A percentile compares a stretch with the other conserved stretches of the same genome.
These are phyloP conservation scores for Halteria grandinella DNA, from an alignment of 73 alveolate species.

Conservation along the genomic window DNA sequence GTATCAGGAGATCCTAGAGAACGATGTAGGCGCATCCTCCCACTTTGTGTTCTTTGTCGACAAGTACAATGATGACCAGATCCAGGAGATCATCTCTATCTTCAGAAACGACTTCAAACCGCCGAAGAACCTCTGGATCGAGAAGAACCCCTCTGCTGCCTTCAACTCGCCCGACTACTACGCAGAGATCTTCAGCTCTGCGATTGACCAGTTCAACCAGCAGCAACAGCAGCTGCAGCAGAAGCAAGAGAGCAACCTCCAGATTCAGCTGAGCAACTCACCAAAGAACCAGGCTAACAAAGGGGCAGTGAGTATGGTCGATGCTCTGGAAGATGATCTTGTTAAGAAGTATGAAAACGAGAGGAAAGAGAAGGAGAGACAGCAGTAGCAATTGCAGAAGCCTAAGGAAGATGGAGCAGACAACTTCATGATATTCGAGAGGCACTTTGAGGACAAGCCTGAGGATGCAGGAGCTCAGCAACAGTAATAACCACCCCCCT, in stretches of 20 bases:
- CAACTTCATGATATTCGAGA: conserved; percentile 35
- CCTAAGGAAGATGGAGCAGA: not conserved
- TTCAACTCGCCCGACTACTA: conserved; percentile 39
- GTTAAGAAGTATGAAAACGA: conserved; percentile 48
- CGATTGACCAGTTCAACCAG: conserved; percentile 46
- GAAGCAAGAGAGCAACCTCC: conserved; percentile 2
- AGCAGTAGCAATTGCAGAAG: not conserved
- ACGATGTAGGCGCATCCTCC: too few relatives aligned
- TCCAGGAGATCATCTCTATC: conserved; percentile 70
- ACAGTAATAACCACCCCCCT: too few relatives aligned
- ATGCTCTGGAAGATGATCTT: conserved; percentile 48
- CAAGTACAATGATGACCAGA: conserved; percentile 65
- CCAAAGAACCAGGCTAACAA: conserved; percentile 6
- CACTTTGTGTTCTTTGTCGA: conserved; percentile 67
- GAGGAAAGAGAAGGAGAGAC: conserved; percentile 32
- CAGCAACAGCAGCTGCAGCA: conserved; percentile 10
- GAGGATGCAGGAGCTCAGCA: too few relatives aligned
- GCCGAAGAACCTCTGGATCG: conserved; percentile 78
- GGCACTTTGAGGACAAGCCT: conserved; percentile 43
- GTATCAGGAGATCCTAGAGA: too few relatives aligned
- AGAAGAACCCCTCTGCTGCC: conserved; percentile 31
- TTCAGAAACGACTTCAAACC: conserved; percentile 80
- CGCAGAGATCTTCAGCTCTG: conserved; percentile 43
- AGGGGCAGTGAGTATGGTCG: conserved; percentile 8
- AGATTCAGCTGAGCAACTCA: conserved; percentile 13